These are phyloP conservation scores for Phoma herbarum DNA, from an alignment of 2,329 filamentous ascomycete genomes.

Conservation along the genomic window DNA sequence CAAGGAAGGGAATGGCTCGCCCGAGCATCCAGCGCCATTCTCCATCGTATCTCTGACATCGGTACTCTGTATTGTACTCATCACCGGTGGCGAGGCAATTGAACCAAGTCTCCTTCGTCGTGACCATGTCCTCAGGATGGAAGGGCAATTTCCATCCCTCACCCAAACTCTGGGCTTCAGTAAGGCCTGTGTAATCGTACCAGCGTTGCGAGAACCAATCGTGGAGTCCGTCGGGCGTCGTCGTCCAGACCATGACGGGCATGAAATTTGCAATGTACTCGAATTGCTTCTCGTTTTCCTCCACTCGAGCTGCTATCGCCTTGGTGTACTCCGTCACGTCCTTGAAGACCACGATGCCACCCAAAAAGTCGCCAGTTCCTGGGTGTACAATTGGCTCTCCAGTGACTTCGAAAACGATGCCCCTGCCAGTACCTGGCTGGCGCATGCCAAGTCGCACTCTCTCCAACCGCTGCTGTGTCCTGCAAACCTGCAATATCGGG, in stretches of 20 bases:
- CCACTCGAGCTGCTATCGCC: constrained; percentile 73
- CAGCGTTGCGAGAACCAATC: constrained; percentile 82
- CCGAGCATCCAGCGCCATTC: constrained; percentile 83
- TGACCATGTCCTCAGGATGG: constrained; percentile 73
- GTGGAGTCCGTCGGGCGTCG: constrained; percentile 69
- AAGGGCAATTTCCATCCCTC: constrained; percentile 70
- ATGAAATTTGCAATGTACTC: constrained; percentile 75
- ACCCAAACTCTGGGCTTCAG: constrained; percentile 69
- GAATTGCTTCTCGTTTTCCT: constrained; percentile 77
- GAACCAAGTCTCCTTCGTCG: constrained; percentile 66
- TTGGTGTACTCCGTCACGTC: constrained; percentile 76
- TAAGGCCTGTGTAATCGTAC: constrained; percentile 78
- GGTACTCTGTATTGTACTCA: constrained; percentile 74
- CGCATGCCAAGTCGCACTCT: constrained; percentile 69
- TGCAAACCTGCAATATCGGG: constrained; percentile 71
- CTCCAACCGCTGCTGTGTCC: constrained; percentile 67
- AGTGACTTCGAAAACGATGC: constrained; percentile 69
- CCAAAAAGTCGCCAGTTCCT: constrained; percentile 74
- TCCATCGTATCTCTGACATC: constrained; percentile 71
- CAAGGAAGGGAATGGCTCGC: constrained; percentile 72
- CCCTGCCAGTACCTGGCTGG: constrained; percentile 61
- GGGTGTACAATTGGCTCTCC: constrained; percentile 75
- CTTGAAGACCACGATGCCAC: constrained; percentile 74
- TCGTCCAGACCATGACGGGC: constrained; percentile 72
- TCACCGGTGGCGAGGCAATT: constrained; percentile 70